Conservation (phyloP, 306 rosid species). For the barrel medic (Medicago truncatula) region MtrunA17r5.0-ANR NC_053047.1:1499001-1499500, state of each 20-base stretch:
- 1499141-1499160: no score
- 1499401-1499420: not conserved
- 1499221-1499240: slow-evolving; percentile 47
- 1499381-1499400: not conserved
- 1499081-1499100: no score
- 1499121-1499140: no score
- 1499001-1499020: no score
- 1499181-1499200: slow-evolving; percentile 67
- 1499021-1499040: no score
- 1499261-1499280: slow-evolving; percentile 51
- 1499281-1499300: slow-evolving; percentile 72
- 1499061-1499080: no score
- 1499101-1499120: no score
- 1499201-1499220: slow-evolving; percentile 62
- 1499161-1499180: not conserved
- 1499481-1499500: no score
- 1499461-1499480: not conserved
- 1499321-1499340: slow-evolving; percentile 60
- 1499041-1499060: not conserved
- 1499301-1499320: slow-evolving; percentile 69
- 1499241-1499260: slow-evolving; percentile 54
- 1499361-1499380: not conserved
- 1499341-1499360: not conserved
- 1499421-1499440: not conserved
- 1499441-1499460: not conserved